Evolutionary conservation across 495 filamentous ascomycete species (phyloP).

Genomic region (Aspergillus sclerotiicarbonarius): DNA sequence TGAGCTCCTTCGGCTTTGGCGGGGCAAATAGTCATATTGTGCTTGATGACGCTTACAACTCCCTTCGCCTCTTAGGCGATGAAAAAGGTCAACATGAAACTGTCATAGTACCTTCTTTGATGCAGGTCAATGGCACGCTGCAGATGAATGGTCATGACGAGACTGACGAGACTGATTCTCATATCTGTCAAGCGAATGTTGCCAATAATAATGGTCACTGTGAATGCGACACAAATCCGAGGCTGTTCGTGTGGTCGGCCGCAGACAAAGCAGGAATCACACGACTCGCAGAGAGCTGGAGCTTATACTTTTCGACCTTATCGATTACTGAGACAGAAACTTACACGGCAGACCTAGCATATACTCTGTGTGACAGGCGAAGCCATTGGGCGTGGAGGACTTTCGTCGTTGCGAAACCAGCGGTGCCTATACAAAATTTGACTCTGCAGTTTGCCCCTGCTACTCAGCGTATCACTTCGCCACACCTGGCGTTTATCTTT

Average conservation of each 20-base stretch:
- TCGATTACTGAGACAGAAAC: neutral
- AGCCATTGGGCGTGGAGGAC: neutral
- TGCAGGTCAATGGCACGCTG: neutral
- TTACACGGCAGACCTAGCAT: neutral
- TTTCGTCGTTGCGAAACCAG: neutral
- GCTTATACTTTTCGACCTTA: neutral
- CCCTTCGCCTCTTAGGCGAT: neutral
- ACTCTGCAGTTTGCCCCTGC: neutral
- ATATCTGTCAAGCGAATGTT: neutral
- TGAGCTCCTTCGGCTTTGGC: constrained; percentile 4
- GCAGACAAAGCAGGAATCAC: neutral
- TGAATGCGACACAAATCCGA: neutral
- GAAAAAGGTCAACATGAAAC: neutral
- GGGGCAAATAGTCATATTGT: constrained; percentile 5
- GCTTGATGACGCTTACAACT: constrained; percentile 3
- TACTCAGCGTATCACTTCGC: neutral
- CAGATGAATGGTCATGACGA: neutral
- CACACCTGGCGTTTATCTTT: neutral
- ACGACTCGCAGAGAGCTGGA: neutral
- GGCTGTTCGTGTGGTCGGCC: neutral
- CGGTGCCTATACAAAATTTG: neutral
- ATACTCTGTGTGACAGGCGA: neutral
- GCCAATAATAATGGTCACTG: neutral
- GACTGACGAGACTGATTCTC: neutral
- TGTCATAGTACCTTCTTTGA: neutral